Evolutionary conservation across 2,329 filamentous ascomycete genomes (phyloP), one percentile per base, ranked within the genome.

Genomic region (Trichoderma semiorbis): DNA sequence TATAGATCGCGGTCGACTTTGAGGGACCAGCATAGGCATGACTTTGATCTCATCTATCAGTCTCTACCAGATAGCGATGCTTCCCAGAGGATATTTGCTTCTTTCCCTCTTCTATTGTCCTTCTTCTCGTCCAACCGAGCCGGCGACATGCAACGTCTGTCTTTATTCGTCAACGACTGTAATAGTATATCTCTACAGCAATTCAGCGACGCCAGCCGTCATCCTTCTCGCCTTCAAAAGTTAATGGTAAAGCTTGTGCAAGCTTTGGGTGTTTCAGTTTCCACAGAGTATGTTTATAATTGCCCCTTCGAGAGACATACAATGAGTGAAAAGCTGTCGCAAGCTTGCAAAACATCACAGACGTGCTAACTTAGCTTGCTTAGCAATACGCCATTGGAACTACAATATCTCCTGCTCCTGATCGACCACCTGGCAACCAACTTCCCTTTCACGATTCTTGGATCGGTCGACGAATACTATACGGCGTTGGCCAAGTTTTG

Each of bases 1-100:
- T 88, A 97, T 80, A 86, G 81, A 71, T 85, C 84, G 72, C 89
- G 95, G 76, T 86, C 84, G 72, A 79, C 81, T 65, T 83, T 93
- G 73, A 89, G 89, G 74, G 82, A 86, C 61, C 77, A 78, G 69
- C 90, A 88, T 82, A 87, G 92, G 74, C 79, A 80, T 65, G 81
- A 87, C 53, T 93, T 93, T 83, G 92, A 95, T 80, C 78, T 82
- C 10, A 78, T 88, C 39, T 91, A 92, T 76, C 77, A 76, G 73
- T 81, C 82, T 69, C 73, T 75, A 14, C 74, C 72, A 18, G 65
- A 77, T n/a, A 75, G 77, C 70, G 80, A 82, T 72, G 74, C 76
- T 6, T 73, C 75, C 2, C 79, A 83, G 74, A 82, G 81, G 72
- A 77, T 83, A 21, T 78, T 80, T 7, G 75, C 77, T 50, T 85